phyloP scores from a whole-genome alignment of 1,284 basidiomycete genomes.

The Malassezia obtusa region DNA sequence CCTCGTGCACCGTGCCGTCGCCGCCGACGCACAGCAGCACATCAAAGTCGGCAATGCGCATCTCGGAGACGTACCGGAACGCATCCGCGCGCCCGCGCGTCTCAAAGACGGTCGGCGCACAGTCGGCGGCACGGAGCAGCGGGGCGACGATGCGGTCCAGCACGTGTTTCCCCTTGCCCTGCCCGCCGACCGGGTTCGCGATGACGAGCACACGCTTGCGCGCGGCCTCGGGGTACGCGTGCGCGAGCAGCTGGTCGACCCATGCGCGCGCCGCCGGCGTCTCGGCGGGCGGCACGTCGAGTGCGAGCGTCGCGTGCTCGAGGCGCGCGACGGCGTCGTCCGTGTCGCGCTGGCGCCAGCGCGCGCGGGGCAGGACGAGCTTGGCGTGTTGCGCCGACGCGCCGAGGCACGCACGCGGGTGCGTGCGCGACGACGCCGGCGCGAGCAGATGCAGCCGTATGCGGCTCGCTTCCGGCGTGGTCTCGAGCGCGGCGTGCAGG shows the following conservation, averaged over 20 bases:
- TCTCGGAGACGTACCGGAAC: constrained; percentile 58
- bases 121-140: constrained; percentile 67
- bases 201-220: constrained; percentile 53
- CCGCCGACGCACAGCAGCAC: constrained; percentile 76
- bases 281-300: constrained; percentile 3
- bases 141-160: constrained; percentile 66
- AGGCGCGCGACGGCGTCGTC: not conserved
- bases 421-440: not conserved
- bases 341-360: constrained; percentile 20
- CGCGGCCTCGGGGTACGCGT: constrained; percentile 22
- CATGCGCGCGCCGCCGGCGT: constrained; percentile 20
- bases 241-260: constrained; percentile 21
- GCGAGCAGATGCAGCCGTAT: constrained; percentile 1
- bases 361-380: not conserved
- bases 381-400: too few relatives aligned
- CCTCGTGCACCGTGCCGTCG: constrained; percentile 79
- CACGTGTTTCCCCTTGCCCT: constrained; percentile 62
- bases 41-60: constrained; percentile 56
- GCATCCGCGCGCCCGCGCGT: constrained; percentile 58
- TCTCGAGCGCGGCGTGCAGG: not conserved
- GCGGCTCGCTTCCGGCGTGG: not conserved
- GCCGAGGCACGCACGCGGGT: not conserved
- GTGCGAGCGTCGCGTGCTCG: not conserved
- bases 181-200: constrained; percentile 79
- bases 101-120: constrained; percentile 58